These are phyloP conservation scores for Sanguinoderma infundibulare DNA, from an alignment of 1,284 basidiomycete species.

Conservation along the genomic window DNA sequence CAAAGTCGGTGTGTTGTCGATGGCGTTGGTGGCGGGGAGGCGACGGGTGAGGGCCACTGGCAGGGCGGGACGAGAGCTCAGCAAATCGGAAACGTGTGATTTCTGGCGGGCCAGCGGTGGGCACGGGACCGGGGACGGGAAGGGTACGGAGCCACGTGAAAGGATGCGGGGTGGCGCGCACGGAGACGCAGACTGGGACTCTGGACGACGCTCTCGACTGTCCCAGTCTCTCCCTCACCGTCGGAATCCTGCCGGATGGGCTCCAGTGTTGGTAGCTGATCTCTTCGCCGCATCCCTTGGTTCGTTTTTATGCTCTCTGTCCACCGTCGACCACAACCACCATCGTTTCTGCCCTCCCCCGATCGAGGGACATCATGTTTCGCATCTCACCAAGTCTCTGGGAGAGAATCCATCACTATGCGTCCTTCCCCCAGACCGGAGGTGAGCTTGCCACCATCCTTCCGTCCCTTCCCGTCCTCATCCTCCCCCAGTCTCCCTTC, in stretches of 20 bases:
- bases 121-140: too few species aligned
- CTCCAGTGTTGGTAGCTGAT: background rate
- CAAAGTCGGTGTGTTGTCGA: too few species aligned
- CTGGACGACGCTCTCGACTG: background rate
- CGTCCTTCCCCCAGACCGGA: constrained; percentile 92
- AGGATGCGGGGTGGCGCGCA: background rate
- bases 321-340: background rate
- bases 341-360: background rate
- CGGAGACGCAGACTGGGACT: background rate
- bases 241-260: constrained; percentile 15
- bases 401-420: constrained; percentile 94
- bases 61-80: too few species aligned
- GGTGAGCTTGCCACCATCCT: constrained; percentile 53
- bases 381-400: constrained; percentile 83
- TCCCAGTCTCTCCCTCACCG: background rate
- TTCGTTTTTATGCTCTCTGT: constrained; percentile 2
- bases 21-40: too few species aligned
- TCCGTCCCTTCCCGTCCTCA: background rate
- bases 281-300: background rate
- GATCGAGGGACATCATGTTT: constrained; percentile 43
- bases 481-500: constrained; percentile 73
- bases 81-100: too few species aligned
- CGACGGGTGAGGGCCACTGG: too few species aligned
- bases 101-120: too few species aligned
- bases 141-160: background rate